Percentiles rank a stretch among this genome's conserved stretches.
Evolutionary conservation across 495 filamentous ascomycete genomes (phyloP).

Genomic region (Penicillium atrosanguineum): DNA sequence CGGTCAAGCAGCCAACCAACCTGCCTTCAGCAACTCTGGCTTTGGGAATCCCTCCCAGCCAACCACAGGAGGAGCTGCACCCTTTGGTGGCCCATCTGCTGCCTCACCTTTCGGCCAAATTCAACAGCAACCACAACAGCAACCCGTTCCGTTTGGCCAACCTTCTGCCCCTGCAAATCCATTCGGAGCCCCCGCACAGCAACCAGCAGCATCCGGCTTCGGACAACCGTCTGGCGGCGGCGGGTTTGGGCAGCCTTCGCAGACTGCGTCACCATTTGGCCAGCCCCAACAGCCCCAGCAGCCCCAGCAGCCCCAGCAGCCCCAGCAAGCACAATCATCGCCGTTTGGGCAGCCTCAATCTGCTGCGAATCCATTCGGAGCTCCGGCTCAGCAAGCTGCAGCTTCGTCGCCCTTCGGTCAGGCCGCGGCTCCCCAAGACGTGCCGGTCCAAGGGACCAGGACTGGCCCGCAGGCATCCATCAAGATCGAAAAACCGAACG

Average conservation of each 20-base stretch:
- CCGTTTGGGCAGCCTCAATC: conserved; percentile 41
- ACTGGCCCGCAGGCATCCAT: conserved; percentile 33
- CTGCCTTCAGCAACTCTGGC: conserved; percentile 29
- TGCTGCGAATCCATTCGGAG: conserved; percentile 11
- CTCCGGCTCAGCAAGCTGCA: conserved; percentile 18
- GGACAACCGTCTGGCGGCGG: conserved; percentile 18
- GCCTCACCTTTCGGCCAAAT: conserved; percentile 38
- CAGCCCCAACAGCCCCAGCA: conserved; percentile 10
- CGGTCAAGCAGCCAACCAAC: conserved; percentile 8
- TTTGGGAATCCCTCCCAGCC: conserved; percentile 33
- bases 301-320: conserved; percentile 10
- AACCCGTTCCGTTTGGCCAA: conserved; percentile 34
- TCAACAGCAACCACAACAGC: conserved; percentile 25
- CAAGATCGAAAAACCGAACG: conserved; percentile 27
- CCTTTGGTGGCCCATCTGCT: conserved; percentile 21
- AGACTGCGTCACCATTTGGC: conserved; percentile 14
- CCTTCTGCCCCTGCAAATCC: conserved; percentile 25
- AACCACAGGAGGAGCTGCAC: conserved; percentile 11
- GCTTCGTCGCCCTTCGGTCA: conserved; percentile 26
- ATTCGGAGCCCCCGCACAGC: conserved; percentile 24
- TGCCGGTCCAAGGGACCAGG: conserved; percentile 14
- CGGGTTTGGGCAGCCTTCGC: conserved; percentile 28
- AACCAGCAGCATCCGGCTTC: conserved; percentile 23
- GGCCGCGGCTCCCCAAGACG: conserved; percentile 20
- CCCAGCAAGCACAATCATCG: conserved; percentile 5